Evolutionary conservation across 768 basidiomycete genomes (phyloP), one percentile per base, ranked within the genome.

Genomic region (Amanita inopinata): DNA sequence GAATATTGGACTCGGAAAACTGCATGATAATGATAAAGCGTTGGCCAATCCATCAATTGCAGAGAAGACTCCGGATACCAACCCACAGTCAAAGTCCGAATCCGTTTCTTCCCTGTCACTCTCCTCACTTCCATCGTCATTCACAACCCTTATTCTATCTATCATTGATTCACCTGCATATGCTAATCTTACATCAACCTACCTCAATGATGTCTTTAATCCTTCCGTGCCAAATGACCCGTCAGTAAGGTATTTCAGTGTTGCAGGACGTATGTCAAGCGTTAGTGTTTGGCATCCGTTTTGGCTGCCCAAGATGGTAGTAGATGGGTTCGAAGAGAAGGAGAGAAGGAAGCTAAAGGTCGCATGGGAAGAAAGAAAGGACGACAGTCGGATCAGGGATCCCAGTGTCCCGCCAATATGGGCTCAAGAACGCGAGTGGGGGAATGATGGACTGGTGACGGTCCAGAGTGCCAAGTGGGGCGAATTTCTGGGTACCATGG

Each of bases 141-240:
- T 96, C 57, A 88, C 90, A 2, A 84, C 86, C 1, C 77, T 92
- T 49, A 69, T 99, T 23, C 74, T 98, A 11, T 83, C 84, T 34
- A 64, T 93, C 42, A 75, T 98, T 50, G 96, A 99, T 66, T 92
- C 92, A 0, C 96, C 96, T 1, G 96, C 96, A 0, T 99, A 98
- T 60, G 80, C 86, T 5, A 94, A 96, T 56, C 72, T 99, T 38
- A 94, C 90, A 4, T 83, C 93, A 1, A 59, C 73, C 3, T 98
- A 83, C 57, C 71, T 96, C 28, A 80, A 78, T 46, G 66, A 76
- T 28, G 66, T 77, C 0, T 94, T 94, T 70, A 97, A 84, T 67
- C 94, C 79, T 2, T 61, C 64, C 18, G 89, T 83, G 0, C 91
- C 90, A 0, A 67, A 93, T 51, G 76, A 81, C 49, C 78, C 83